phyloP scores from a whole-genome alignment of 345 rosid genomes.

The Brassica carinata region DNA sequence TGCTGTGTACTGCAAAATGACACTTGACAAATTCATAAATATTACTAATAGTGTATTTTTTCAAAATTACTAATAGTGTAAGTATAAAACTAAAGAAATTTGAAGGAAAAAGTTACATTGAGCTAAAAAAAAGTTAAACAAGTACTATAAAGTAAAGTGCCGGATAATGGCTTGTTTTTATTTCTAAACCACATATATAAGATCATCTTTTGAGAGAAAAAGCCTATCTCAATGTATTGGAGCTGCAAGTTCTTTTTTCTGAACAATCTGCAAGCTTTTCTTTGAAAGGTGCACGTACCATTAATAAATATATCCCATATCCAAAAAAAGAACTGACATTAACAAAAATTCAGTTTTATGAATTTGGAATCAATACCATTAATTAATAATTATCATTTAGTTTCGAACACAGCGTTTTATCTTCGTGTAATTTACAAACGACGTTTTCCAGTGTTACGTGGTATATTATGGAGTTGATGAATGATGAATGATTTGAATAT shows the following conservation, averaged over 20 bases:
- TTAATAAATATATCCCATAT: neutral
- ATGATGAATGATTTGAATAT: too few relatives aligned
- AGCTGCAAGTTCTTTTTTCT: neutral
- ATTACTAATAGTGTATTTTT: neutral
- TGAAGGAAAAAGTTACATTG: neutral
- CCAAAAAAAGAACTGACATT: neutral
- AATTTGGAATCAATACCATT: neutral
- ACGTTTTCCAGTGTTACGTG: neutral
- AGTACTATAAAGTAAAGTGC: neutral
- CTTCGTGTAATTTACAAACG: neutral
- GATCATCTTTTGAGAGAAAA: neutral
- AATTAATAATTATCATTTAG: neutral
- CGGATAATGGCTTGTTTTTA: neutral
- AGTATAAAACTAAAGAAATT: neutral
- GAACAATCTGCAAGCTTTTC: neutral
- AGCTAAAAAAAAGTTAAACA: neutral
- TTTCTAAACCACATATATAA: neutral
- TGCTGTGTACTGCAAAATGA: slow-evolving; percentile 1
- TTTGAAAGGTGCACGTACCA: neutral
- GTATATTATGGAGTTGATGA: too few relatives aligned
- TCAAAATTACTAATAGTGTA: neutral
- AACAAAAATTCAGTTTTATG: neutral
- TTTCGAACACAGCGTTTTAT: neutral
- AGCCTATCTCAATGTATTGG: neutral
- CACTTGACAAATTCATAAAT: neutral